Conservation (phyloP, 2,329 filamentous ascomycete genomes). For the Penicillium polonicum region DNA sequence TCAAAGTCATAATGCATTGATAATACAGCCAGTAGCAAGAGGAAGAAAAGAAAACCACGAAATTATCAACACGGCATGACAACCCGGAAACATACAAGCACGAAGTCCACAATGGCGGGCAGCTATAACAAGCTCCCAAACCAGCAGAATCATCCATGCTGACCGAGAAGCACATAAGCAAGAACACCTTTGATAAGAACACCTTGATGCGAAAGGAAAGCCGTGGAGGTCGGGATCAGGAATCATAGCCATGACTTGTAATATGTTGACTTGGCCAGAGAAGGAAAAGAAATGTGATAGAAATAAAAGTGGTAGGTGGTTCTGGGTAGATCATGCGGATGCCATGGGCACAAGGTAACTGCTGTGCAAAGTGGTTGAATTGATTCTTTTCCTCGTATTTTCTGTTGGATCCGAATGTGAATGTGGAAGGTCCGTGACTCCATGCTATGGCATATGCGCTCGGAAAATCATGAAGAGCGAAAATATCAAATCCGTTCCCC, state of each 20-base stretch:
- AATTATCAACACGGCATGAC: not conserved
- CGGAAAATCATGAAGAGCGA: not conserved
- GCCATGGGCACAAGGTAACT: not conserved
- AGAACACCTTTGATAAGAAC: conserved; percentile 1
- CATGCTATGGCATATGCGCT: conserved; percentile 2
- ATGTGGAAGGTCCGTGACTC: not conserved
- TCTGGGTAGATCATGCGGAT: conserved; percentile 2
- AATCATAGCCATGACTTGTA: not conserved
- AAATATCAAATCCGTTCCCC: not conserved
- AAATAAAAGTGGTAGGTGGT: not conserved
- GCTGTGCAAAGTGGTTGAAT: conserved; percentile 2
- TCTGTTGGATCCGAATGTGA: not conserved
- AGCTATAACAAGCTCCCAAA: not conserved
- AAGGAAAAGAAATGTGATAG: not conserved
- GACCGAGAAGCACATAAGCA: not conserved
- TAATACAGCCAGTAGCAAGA: conserved; percentile 11
- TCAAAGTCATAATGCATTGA: conserved; percentile 15
- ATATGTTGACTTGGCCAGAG: not conserved
- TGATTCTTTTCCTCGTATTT: conserved; percentile 3
- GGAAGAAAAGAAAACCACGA: not conserved
- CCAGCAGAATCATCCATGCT: not conserved
- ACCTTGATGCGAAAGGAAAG: conserved; percentile 1
- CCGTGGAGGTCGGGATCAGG: not conserved
- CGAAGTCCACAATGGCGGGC: not conserved
- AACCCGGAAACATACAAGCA: conserved; percentile 2